Conservation (phyloP, 2,329 filamentous ascomycete species). For the Bimuria novae-zelandiae region DNA sequence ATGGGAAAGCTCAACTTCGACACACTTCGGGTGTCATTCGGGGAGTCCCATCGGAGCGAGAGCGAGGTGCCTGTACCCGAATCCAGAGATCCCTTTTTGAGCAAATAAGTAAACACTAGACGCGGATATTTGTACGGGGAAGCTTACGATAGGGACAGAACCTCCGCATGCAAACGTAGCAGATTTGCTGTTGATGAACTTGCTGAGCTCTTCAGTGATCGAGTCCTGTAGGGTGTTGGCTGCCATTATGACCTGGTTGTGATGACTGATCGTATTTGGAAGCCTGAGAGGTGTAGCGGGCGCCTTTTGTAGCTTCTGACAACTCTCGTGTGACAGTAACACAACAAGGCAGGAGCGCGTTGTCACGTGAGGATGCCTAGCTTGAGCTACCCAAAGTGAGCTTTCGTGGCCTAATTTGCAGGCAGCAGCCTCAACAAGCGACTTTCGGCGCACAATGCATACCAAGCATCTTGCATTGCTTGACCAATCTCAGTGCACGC, state of each 20-base stretch:
- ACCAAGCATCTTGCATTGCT: background rate
- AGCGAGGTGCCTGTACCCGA: background rate
- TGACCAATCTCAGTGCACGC: no score
- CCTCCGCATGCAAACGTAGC: constrained; percentile 14
- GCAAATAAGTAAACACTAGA: background rate
- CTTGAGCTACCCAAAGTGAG: background rate
- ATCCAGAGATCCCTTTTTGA: background rate
- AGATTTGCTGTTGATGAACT: constrained; percentile 14
- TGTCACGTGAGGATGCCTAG: background rate
- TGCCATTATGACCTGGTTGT: background rate
- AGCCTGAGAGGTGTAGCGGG: no score
- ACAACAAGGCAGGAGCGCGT: background rate
- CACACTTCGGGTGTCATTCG: background rate
- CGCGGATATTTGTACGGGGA: background rate
- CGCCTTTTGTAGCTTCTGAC: no score
- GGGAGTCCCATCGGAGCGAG: constrained; percentile 10
- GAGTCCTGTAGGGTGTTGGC: background rate
- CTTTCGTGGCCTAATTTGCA: background rate
- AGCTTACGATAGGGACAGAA: constrained; percentile 6
- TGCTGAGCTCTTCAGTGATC: constrained; percentile 9
- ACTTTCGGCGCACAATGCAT: no score
- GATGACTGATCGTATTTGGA: background rate
- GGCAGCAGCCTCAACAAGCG: background rate
- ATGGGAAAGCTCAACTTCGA: constrained; percentile 9
- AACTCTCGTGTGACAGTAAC: no score